phyloP scores from a whole-genome alignment of 331 rosid genomes.

The Rhamnella rubrinervis region DNA sequence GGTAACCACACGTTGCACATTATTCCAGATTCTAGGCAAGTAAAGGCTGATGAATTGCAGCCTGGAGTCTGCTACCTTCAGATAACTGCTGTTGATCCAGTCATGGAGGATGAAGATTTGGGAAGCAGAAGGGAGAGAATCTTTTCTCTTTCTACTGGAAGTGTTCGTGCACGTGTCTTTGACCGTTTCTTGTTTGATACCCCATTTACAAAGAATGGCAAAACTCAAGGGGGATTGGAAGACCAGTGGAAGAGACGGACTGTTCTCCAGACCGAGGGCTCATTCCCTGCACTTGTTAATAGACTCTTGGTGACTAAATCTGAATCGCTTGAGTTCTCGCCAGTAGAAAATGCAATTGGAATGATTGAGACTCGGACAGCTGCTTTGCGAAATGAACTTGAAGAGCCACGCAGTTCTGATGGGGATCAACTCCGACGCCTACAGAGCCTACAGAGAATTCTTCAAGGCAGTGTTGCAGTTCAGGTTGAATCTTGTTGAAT shows the following conservation, averaged over 20 bases:
- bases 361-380: constrained; percentile 99
- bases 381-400: constrained; percentile 93
- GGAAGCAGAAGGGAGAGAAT: constrained; percentile 95
- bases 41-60: constrained; percentile 93
- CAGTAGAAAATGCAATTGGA: constrained; percentile 97
- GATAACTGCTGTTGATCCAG: constrained; percentile 96
- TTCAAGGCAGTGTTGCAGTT: constrained; percentile 99
- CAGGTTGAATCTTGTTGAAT: constrained; percentile 49
- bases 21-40: constrained; percentile 97
- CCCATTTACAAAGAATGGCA: constrained; percentile 95
- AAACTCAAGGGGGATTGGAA: constrained; percentile 93
- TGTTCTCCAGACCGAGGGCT: constrained; percentile 94
- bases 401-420: constrained; percentile 97
- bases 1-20: constrained; percentile 79
- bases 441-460: constrained; percentile 97
- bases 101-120: constrained; percentile 96
- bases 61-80: constrained; percentile 94
- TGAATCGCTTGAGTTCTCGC: constrained; percentile 94
- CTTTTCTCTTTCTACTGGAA: constrained; percentile 89
- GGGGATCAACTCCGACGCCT: constrained; percentile 98
- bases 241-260: constrained; percentile 97
- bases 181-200: constrained; percentile 97
- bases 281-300: constrained; percentile 94
- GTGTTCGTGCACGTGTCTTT: constrained; percentile 91
- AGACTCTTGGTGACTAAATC: constrained; percentile 82